Conservation (phyloP, 1,284 basidiomycete species). For the Irpex sp. region DNA sequence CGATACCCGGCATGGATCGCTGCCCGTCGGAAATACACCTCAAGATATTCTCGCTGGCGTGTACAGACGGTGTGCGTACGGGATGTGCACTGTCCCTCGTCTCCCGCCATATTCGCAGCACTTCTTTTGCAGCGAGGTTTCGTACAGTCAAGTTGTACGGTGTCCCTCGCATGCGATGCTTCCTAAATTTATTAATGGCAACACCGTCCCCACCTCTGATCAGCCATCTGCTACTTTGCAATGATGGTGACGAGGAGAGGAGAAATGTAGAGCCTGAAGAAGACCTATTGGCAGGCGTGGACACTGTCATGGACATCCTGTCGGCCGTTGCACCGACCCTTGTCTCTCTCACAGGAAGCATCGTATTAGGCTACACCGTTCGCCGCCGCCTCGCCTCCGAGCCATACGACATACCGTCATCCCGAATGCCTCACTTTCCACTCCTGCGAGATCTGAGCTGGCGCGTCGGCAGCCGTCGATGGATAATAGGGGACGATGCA, state of each 20-base stretch:
- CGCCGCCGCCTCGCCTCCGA: no score
- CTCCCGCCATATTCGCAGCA: neutral
- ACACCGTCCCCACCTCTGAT: neutral
- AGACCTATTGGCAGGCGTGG: neutral
- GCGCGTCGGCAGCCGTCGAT: neutral
- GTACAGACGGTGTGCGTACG: neutral
- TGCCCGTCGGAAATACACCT: neutral
- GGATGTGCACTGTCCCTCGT: neutral
- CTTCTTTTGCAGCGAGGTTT: neutral
- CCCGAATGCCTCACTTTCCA: neutral
- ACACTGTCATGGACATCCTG: neutral
- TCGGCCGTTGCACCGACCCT: neutral
- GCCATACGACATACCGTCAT: neutral
- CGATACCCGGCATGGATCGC: neutral
- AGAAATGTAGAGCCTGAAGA: neutral
- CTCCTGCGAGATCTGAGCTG: neutral
- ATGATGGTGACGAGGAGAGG: neutral
- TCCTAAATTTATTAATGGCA: neutral
- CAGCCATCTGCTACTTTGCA: neutral
- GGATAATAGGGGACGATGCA: neutral
- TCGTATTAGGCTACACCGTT: neutral
- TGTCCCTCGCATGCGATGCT: neutral
- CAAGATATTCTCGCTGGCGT: neutral
- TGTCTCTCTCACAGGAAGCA: neutral
- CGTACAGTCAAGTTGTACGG: neutral